phyloP scores from a whole-genome alignment of 805 yeast species.

The Blastobotrys mokoenaii region DNA sequence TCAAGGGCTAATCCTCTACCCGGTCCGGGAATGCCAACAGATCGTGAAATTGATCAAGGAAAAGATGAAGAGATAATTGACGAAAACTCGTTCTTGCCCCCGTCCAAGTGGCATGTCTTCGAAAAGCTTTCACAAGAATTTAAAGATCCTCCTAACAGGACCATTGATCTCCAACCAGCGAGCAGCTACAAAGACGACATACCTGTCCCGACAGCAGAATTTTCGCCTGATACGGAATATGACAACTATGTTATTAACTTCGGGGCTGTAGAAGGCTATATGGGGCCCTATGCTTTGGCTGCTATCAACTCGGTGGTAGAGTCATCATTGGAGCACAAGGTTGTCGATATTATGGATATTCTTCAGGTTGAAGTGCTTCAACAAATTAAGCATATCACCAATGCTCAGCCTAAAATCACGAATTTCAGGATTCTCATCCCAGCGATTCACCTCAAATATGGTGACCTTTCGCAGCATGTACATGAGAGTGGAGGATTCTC shows the following conservation, averaged over 20 bases:
- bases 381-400: conserved; percentile 25
- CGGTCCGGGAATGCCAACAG: no score
- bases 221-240: conserved; percentile 38
- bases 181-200: conserved; percentile 8
- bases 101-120: conserved; percentile 12
- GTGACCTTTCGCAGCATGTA: conserved; percentile 23
- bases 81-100: conserved; percentile 13
- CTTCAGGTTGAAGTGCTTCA: conserved; percentile 54
- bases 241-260: conserved; percentile 49
- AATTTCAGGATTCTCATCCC: conserved; percentile 46
- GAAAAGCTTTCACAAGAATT: neutral
- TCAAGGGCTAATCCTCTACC: no score
- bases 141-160: neutral
- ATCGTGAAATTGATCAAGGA: conserved; percentile 7
- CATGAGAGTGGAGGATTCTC: neutral
- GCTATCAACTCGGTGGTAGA: conserved; percentile 33
- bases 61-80: conserved; percentile 5
- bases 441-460: conserved; percentile 30
- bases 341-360: conserved; percentile 50
- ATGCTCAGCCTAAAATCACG: conserved; percentile 29
- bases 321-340: conserved; percentile 30
- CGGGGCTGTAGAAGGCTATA: conserved; percentile 39
- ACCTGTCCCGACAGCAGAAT: conserved; percentile 6
- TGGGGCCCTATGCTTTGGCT: conserved; percentile 39
- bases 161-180: conserved; percentile 12